Base-by-base conservation (phyloP, 2,329 filamentous ascomycete genomes). In the Penicillium sp. region DNA sequence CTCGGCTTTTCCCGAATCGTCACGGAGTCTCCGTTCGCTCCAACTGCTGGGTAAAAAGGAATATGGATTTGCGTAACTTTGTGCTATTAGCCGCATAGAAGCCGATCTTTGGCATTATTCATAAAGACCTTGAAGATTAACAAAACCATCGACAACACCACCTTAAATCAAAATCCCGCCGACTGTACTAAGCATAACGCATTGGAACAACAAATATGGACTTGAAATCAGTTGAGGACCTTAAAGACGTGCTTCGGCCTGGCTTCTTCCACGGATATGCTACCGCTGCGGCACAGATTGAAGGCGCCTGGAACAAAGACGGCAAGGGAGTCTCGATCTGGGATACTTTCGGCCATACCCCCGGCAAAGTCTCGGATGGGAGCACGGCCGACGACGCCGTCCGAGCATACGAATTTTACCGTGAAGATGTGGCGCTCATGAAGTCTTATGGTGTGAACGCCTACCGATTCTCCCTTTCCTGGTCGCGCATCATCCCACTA, bases 401-500 rank as follows among this genome's bases (percentile, higher is more conserved):
- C 78, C 89, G 93, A 79, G 91, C 89, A 37, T 94, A 94, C 82
- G 88, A 93, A 79, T 86, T 89, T 56, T 91, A 88, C 62, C 83
- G 80, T 50, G 85, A 90, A 73, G 91, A 94, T 73, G 89, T 94
- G 71, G 85, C 83, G 15, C 85, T 94, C 19, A 83, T 94, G 70
- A 91, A 91, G 79, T 81, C 84, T 26, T 84, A 90, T 22, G 89
- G 91, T 35, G 86, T 90, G 63, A 88, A 86, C 68, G 86, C 86
- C 49, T 94, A 94, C 80, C 89, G 91, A 50, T 94, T 94, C 81
- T 93, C 91, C 50, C 82, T 94, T 61, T 89, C 90, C 13, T 94
- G 73, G 73, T 88, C 90, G 12, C 88, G 91, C 59, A 89, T 93
- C 70, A 91, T 94, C 68, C 91, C 91, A 1, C 82, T 91, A 12